Base-by-base conservation (phyloP, 1,139 yeast genomes). In the Diutina pseudorugosa region DNA sequence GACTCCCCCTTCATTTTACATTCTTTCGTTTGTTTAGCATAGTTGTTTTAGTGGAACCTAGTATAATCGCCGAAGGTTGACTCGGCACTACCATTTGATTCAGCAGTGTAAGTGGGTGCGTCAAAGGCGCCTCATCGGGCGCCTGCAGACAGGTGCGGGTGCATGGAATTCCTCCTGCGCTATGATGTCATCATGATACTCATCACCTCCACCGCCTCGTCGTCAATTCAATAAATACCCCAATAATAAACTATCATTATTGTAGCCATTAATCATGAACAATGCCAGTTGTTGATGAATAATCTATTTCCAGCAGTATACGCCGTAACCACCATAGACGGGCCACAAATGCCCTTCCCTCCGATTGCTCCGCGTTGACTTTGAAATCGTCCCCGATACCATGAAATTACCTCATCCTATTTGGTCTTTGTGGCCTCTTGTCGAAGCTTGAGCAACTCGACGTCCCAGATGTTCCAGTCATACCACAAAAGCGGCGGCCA, bases 381-480 rank as follows among this genome's bases (percentile, higher is more conserved):
- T n/a, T n/a, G n/a, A n/a, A n/a, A n/a, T n/a, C n/a, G n/a, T n/a
- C n/a, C n/a, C n/a, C n/a, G n/a, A n/a, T n/a, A n/a, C n/a, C n/a
- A n/a, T n/a, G n/a, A n/a, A n/a, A n/a, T 30, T 30, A 30, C 36
- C 25, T 23, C 25, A 23, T 7, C 25, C 11, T 12, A 30, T 30
- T 30, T 30, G 6, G 36, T 5, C 36, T 30, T 30, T 30, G 36
- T 30, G 36, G 36, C 36, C 19, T 19, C 43, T 20, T 20, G 45
- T n/a, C 45, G 45, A 7, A 44, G 14, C 27, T 44, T 44, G 7
- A 44, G 21, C 20, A 45, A 27, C 57, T 74, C 78, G 50, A 74
- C 55, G 55, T 74, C 79, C 79, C 79, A 74, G n/a, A 73, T 65
- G 55, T 71, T 72, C 79, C 79, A 74, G 56, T 73, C 77, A 56